Conservation (phyloP, 306 rosid species). For the Dalbergia cochinchinensis region DNA sequence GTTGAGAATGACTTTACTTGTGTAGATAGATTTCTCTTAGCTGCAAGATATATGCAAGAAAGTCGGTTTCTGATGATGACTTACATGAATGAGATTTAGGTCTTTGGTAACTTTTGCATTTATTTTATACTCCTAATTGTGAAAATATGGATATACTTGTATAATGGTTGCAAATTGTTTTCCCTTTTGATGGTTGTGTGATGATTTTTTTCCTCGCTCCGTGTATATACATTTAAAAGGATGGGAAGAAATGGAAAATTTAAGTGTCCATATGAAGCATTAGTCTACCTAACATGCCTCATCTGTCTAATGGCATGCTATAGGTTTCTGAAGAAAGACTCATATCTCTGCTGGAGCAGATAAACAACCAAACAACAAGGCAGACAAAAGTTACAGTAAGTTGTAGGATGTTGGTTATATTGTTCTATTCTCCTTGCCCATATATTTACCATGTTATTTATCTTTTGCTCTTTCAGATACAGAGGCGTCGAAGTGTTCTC, state of each 20-base stretch:
- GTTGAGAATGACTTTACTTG: conserved; percentile 18
- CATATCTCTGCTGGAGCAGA: conserved; percentile 92
- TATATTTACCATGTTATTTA: neutral
- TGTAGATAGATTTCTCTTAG: neutral
- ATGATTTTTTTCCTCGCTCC: neutral
- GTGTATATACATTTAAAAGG: neutral
- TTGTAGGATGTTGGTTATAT: conserved; percentile 19
- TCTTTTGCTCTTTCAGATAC: conserved; percentile 65
- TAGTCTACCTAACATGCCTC: conserved; percentile 20
- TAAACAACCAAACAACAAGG: conserved; percentile 87
- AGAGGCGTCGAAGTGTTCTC: conserved; percentile 95
- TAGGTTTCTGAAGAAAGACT: conserved; percentile 97
- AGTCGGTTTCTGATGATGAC: conserved; percentile 24
- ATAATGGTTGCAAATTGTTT: conserved; percentile 19
- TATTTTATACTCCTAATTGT: neutral
- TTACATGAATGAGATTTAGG: neutral
- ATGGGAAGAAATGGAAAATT: conserved; percentile 4
- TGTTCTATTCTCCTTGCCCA: conserved; percentile 1
- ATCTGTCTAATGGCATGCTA: conserved; percentile 35
- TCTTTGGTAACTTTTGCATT: neutral
- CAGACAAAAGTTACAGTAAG: conserved; percentile 97
- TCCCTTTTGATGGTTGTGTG: neutral
- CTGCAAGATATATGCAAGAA: neutral
- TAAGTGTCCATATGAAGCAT: conserved; percentile 16
- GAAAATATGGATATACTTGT: neutral